Conservation (phyloP, 495 filamentous ascomycete species). For the Hypoxylon subgilvum region DNA sequence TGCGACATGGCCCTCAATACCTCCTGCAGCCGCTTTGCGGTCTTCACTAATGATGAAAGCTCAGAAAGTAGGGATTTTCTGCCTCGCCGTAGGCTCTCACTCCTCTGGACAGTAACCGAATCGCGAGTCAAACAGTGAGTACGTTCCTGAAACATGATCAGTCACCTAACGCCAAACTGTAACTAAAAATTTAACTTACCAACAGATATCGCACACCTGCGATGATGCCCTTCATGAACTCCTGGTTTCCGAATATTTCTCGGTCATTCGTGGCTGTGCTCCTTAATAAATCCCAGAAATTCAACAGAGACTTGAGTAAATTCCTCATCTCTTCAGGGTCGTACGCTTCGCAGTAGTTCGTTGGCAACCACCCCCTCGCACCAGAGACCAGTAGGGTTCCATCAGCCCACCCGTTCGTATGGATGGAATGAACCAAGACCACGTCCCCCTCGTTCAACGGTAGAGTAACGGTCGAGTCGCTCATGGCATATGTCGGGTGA, state of each 20-base stretch:
- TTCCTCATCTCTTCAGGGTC: constrained; percentile 83
- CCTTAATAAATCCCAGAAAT: constrained; percentile 90
- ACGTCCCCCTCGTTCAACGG: constrained; percentile 89
- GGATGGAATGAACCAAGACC: constrained; percentile 93
- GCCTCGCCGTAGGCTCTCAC: constrained; percentile 76
- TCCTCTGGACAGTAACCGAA: constrained; percentile 70
- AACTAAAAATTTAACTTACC: constrained; percentile 62
- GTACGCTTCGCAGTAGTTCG: constrained; percentile 97
- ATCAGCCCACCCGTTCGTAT: constrained; percentile 99
- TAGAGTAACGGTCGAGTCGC: constrained; percentile 81
- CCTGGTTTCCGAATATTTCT: constrained; percentile 80
- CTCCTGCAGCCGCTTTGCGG: constrained; percentile 80
- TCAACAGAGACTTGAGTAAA: constrained; percentile 82
- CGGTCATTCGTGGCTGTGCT: constrained; percentile 66
- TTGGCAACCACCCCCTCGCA: constrained; percentile 93
- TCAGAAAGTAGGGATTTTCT: constrained; percentile 88
- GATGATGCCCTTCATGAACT: constrained; percentile 89
- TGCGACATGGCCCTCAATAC: constrained; percentile 51
- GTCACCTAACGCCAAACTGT: neutral
- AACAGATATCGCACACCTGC: constrained; percentile 89
- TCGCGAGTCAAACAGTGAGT: constrained; percentile 88
- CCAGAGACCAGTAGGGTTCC: constrained; percentile 91
- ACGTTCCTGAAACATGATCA: constrained; percentile 67
- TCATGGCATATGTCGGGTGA: constrained; percentile 70
- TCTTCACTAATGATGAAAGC: constrained; percentile 85